These are phyloP conservation scores for Pulveroboletus frians DNA, from an alignment of 768 basidiomycete species.

Conservation along the genomic window DNA sequence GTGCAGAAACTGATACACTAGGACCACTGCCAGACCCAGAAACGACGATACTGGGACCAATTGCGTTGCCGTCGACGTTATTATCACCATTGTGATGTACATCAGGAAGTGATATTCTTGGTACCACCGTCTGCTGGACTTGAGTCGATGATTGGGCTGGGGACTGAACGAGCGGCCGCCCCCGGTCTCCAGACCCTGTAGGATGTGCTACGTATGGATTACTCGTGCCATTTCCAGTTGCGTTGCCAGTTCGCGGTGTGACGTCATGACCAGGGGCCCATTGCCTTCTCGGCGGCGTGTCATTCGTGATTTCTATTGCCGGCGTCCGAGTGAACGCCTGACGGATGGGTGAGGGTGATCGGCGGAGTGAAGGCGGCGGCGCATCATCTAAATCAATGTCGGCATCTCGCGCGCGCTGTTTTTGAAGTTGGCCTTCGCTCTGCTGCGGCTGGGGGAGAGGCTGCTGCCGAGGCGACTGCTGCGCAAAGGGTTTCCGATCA, in stretches of 20 bases:
- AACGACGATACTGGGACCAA: slow-evolving; percentile 30
- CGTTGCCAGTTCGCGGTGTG: slow-evolving; percentile 10
- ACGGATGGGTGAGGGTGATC: slow-evolving; percentile 30
- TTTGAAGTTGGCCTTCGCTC: slow-evolving; percentile 24
- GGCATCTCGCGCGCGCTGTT: slow-evolving; percentile 17
- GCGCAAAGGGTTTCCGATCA: slow-evolving; percentile 20
- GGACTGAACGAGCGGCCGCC: neutral
- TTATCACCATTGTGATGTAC: slow-evolving; percentile 4
- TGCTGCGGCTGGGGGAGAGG: slow-evolving; percentile 8
- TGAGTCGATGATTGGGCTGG: slow-evolving; percentile 3
- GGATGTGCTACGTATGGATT: slow-evolving; percentile 4
- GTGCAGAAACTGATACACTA: slow-evolving; percentile 26
- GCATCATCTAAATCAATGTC: slow-evolving; percentile 40
- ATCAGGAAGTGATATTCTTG: slow-evolving; percentile 37
- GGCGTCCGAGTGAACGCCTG: slow-evolving; percentile 16
- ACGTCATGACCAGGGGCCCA: slow-evolving; percentile 24
- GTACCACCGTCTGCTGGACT: slow-evolving; percentile 34
- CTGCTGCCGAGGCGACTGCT: slow-evolving; percentile 14
- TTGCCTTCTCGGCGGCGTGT: slow-evolving; percentile 25
- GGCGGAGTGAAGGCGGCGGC: slow-evolving; percentile 39
- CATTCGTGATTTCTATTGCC: slow-evolving; percentile 28
- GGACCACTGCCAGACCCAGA: slow-evolving; percentile 19
- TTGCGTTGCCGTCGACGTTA: neutral
- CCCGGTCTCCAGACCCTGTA: slow-evolving; percentile 13
- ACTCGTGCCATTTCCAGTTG: slow-evolving; percentile 5